Conservation (phyloP, 1,139 yeast genomes). For the Zygoascus meyerae region DNA sequence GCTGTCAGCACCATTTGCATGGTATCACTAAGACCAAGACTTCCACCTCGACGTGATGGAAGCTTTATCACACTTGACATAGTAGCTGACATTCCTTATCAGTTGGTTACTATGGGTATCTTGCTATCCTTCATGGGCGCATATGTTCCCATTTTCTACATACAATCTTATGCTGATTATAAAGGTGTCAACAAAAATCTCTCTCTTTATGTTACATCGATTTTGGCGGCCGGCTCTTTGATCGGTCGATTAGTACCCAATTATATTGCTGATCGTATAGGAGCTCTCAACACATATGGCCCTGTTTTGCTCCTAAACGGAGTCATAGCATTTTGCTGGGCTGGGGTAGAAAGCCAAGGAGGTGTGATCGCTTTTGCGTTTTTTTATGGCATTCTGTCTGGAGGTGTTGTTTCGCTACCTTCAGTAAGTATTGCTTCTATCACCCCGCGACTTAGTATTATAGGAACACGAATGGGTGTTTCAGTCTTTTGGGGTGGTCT, state of each 20-base stretch:
- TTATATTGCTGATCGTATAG: conserved; percentile 41
- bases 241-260: conserved; percentile 50
- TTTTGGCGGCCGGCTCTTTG: conserved; percentile 46
- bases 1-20: conserved; percentile 24
- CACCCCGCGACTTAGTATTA: conserved; percentile 39
- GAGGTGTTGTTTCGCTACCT: conserved; percentile 41
- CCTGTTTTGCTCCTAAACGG: conserved; percentile 23
- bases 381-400: conserved; percentile 47
- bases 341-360: conserved; percentile 39
- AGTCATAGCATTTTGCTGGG: conserved; percentile 31
- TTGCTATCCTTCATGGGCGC: conserved; percentile 33
- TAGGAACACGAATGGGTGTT: conserved; percentile 51
- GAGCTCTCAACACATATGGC: conserved; percentile 41
- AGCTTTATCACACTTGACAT: conserved; percentile 28
- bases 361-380: conserved; percentile 39
- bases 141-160: conserved; percentile 35
- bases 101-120: conserved; percentile 27
- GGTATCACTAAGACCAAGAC: conserved; percentile 22
- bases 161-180: conserved; percentile 29
- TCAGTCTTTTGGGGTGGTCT: conserved; percentile 51
- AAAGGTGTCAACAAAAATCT: conserved; percentile 22
- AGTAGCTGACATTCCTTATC: conserved; percentile 29
- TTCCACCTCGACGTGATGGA: conserved; percentile 31
- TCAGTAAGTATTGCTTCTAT: conserved; percentile 45
- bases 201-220: conserved; percentile 40